These are phyloP conservation scores for Gossypium stocksii DNA, from an alignment of 345 rosid species.

Conservation along the genomic window DNA sequence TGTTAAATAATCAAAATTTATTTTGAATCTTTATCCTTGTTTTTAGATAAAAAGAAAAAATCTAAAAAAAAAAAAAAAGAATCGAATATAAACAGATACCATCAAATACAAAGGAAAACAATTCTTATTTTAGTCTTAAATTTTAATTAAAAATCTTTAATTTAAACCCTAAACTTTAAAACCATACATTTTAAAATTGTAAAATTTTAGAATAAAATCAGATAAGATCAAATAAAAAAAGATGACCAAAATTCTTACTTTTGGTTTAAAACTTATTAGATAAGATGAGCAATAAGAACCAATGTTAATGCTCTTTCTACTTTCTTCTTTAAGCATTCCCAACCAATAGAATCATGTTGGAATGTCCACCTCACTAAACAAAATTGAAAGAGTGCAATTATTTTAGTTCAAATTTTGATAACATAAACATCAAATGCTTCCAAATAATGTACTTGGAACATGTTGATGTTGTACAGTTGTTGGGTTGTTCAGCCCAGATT, in stretches of 20 bases:
- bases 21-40: too few relatives aligned
- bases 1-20: background rate
- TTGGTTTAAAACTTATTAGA: conserved; percentile 1
- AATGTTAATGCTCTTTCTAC: conserved; percentile 8
- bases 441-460: background rate
- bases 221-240: background rate
- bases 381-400: too few relatives aligned
- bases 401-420: too few relatives aligned
- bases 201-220: background rate
- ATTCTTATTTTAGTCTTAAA: too few relatives aligned
- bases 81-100: too few relatives aligned
- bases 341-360: background rate
- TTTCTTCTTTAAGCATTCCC: background rate
- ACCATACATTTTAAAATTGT: too few relatives aligned
- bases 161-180: too few relatives aligned
- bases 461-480: background rate
- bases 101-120: too few relatives aligned
- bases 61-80: too few relatives aligned
- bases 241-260: background rate
- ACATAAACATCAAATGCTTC: background rate
- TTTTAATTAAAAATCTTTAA: too few relatives aligned
- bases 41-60: too few relatives aligned
- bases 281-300: conserved; percentile 11
- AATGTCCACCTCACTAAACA: too few relatives aligned
- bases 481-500: background rate